Percentiles rank a stretch among this genome's conserved stretches.
phyloP scores from a whole-genome alignment of 2,329 filamentous ascomycete genomes.

The Botrytis cinerea region DNA sequence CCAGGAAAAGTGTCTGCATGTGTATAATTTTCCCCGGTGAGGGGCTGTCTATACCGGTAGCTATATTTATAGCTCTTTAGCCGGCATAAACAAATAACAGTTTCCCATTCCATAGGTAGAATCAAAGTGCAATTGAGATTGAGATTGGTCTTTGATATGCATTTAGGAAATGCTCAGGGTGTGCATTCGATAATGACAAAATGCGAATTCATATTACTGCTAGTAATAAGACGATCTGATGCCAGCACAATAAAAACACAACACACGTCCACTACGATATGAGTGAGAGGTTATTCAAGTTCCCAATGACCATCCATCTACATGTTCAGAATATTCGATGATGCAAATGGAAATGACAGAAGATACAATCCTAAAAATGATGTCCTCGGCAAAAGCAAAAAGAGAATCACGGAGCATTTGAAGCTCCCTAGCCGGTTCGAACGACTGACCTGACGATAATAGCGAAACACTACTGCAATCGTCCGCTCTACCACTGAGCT shows the following conservation, averaged over 20 bases:
- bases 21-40: neutral
- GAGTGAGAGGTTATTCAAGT: no score
- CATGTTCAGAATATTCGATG: neutral
- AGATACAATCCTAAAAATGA: neutral
- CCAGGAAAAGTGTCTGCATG: no score
- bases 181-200: no score
- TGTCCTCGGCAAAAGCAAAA: neutral
- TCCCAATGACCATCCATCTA: no score
- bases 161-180: neutral
- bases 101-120: neutral
- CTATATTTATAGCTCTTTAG: neutral
- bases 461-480: conserved; percentile 1
- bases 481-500: conserved; percentile 23
- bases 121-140: neutral
- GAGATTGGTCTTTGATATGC: neutral
- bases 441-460: conserved; percentile 23
- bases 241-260: no score
- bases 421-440: conserved; percentile 23
- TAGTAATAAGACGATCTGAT: no score
- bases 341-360: neutral
- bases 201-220: no score
- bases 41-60: neutral
- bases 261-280: no score
- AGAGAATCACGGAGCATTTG: neutral
- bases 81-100: neutral